Conservation (phyloP, 768 basidiomycete genomes). For the Cytidiella melzeri region DNA sequence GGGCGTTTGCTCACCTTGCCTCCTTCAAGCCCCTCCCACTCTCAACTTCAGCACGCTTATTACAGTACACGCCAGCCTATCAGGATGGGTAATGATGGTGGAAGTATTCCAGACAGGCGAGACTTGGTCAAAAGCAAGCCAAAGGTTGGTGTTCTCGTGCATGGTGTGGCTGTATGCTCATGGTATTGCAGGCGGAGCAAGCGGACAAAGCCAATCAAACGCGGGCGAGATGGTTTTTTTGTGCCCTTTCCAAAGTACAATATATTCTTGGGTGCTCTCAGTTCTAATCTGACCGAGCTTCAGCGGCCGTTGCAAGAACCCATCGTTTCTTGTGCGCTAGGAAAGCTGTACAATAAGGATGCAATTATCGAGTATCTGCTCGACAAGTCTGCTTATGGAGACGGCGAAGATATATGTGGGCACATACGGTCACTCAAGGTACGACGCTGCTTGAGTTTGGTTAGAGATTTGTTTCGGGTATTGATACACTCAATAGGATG, state of each 20-base stretch:
- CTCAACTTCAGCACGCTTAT: not conserved
- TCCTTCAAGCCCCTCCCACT: not conserved
- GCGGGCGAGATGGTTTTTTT: conserved; percentile 86
- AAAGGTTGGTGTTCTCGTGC: conserved; percentile 40
- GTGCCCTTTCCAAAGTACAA: conserved; percentile 84
- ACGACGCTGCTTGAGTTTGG: too few species aligned
- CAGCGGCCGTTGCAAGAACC: conserved; percentile 85
- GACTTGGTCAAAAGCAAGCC: conserved; percentile 70
- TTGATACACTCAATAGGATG: conserved; percentile 78
- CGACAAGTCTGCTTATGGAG: conserved; percentile 78
- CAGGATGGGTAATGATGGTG: conserved; percentile 82
- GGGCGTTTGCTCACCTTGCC: not conserved
- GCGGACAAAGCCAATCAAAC: conserved; percentile 90
- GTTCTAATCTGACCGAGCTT: not conserved
- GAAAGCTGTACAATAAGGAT: conserved; percentile 96
- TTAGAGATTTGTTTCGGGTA: too few species aligned
- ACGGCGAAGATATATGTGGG: conserved; percentile 88
- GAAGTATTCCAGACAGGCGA: conserved; percentile 79
- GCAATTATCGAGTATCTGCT: conserved; percentile 87
- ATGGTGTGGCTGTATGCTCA: not conserved
- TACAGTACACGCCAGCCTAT: not conserved
- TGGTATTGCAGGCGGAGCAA: conserved; percentile 55
- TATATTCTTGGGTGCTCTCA: not conserved
- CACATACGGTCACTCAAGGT: conserved; percentile 91
- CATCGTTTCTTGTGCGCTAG: conserved; percentile 84